Percentiles rank a stretch among this genome's conserved stretches.
phyloP scores from a whole-genome alignment of 2,329 filamentous ascomycete species.

The Aspergillus melleus region DNA sequence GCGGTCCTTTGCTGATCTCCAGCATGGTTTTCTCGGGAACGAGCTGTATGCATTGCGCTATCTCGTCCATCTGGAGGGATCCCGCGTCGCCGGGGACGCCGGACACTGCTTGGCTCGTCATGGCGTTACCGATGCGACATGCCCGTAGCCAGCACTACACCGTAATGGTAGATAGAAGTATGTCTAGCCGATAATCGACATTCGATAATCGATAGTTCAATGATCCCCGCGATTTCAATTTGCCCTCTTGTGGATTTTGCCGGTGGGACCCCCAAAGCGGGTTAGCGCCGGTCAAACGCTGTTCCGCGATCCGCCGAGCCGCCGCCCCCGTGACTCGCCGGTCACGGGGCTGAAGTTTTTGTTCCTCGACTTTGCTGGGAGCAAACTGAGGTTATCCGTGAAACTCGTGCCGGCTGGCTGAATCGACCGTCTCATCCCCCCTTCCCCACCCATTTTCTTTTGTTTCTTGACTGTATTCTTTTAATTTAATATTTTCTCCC shows the following conservation, averaged over 20 bases:
- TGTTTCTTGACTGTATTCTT: slow-evolving; percentile 25
- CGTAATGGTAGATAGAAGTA: too few relatives aligned
- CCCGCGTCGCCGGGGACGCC: slow-evolving; percentile 12
- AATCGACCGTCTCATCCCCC: slow-evolving; percentile 3
- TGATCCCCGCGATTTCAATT: slow-evolving; percentile 28
- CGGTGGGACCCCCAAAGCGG: slow-evolving; percentile 24
- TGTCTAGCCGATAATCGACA: too few relatives aligned
- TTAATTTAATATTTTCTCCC: slow-evolving; percentile 20
- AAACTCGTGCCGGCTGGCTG: slow-evolving; percentile 3
- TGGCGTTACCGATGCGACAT: slow-evolving; percentile 19
- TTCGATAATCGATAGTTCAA: neutral
- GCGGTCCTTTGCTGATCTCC: slow-evolving; percentile 35
- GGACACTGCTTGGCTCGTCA: slow-evolving; percentile 22
- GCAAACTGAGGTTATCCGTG: slow-evolving; percentile 6
- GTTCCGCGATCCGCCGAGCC: slow-evolving; percentile 17
- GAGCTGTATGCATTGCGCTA: slow-evolving; percentile 36
- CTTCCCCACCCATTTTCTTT: slow-evolving; percentile 8
- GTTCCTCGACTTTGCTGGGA: slow-evolving; percentile 25
- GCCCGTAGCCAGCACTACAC: slow-evolving; percentile 7
- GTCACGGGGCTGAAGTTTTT: slow-evolving; percentile 45
- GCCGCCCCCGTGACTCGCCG: slow-evolving; percentile 5
- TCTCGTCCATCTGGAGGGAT: slow-evolving; percentile 30
- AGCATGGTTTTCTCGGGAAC: slow-evolving; percentile 35
- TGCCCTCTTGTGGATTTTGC: slow-evolving; percentile 30
- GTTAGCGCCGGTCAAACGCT: slow-evolving; percentile 27